Conservation (phyloP, 108 stramenopile genomes). For the Schizochytrium sp. region DNA sequence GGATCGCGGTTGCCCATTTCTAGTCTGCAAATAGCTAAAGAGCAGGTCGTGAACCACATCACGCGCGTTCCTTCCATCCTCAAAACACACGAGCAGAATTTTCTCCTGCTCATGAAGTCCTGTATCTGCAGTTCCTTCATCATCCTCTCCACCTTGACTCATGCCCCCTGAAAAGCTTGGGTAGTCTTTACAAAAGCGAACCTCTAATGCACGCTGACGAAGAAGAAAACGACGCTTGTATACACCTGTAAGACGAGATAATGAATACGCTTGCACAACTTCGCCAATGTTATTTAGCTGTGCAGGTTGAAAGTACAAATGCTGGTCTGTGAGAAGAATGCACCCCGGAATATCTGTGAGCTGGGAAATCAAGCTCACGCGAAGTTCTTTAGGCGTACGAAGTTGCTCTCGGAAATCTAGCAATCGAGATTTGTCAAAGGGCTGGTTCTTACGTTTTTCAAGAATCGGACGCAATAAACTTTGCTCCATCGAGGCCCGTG, state of each 20-base stretch:
- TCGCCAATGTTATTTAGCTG: conserved; percentile 77
- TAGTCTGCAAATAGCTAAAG: background rate
- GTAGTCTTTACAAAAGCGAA: conserved; percentile 25
- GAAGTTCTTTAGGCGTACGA: conserved; percentile 36
- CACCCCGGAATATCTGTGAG: conserved; percentile 68
- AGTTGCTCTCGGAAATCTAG: conserved; percentile 72
- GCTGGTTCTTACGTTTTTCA: conserved; percentile 56
- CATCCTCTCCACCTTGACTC: background rate
- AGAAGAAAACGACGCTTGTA: conserved; percentile 65
- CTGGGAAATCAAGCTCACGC: conserved; percentile 65
- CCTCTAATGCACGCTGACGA: conserved; percentile 59
- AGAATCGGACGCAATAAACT: conserved; percentile 65
- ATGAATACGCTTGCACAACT: conserved; percentile 63
- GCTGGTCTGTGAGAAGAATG: conserved; percentile 69
- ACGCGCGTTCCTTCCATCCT: conserved; percentile 64
- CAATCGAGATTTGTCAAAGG: conserved; percentile 71
- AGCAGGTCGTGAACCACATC: conserved; percentile 68
- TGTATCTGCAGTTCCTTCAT: background rate
- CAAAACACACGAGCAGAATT: conserved; percentile 65
- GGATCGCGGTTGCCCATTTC: background rate
- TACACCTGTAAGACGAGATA: conserved; percentile 57
- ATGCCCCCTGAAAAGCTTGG: background rate
- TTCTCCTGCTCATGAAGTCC: conserved; percentile 13
- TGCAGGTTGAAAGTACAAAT: conserved; percentile 76
- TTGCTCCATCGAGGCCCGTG: conserved; percentile 60